Conservation (phyloP, 2,329 filamentous ascomycete genomes). For the Calonectria fujianensis region DNA sequence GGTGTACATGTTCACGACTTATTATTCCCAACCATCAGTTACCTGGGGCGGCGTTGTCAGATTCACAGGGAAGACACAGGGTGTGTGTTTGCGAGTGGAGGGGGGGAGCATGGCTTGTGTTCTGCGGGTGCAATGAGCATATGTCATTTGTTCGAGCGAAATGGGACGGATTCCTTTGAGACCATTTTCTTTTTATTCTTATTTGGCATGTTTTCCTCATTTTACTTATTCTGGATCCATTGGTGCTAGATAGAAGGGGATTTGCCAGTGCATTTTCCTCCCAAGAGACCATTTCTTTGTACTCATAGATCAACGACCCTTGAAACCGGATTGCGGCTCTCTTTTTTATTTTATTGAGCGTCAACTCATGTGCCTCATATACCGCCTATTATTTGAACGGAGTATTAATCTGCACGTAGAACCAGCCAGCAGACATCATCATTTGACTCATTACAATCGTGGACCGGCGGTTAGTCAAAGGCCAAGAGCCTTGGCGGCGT, state of each 20-base stretch:
- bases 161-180: constrained; percentile 29
- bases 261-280: constrained; percentile 17
- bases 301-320: constrained; percentile 9
- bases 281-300: constrained; percentile 16
- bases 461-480: constrained; percentile 53
- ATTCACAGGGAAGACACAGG: constrained; percentile 39
- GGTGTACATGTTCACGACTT: constrained; percentile 46
- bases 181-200: constrained; percentile 38
- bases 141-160: constrained; percentile 41
- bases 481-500: constrained; percentile 88
- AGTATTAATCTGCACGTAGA: not conserved
- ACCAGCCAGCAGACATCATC: not conserved
- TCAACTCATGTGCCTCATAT: constrained; percentile 13
- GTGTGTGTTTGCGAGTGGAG: constrained; percentile 14
- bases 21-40: constrained; percentile 42
- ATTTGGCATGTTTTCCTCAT: constrained; percentile 39
- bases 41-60: constrained; percentile 52
- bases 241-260: constrained; percentile 26
- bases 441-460: constrained; percentile 30
- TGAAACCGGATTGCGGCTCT: not conserved
- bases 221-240: constrained; percentile 24
- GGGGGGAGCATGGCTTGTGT: not conserved
- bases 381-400: not conserved
- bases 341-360: not conserved
- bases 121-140: constrained; percentile 26